Evolutionary conservation across 2,329 filamentous ascomycete species (phyloP).

Genomic region (Neofusicoccum ribis): DNA sequence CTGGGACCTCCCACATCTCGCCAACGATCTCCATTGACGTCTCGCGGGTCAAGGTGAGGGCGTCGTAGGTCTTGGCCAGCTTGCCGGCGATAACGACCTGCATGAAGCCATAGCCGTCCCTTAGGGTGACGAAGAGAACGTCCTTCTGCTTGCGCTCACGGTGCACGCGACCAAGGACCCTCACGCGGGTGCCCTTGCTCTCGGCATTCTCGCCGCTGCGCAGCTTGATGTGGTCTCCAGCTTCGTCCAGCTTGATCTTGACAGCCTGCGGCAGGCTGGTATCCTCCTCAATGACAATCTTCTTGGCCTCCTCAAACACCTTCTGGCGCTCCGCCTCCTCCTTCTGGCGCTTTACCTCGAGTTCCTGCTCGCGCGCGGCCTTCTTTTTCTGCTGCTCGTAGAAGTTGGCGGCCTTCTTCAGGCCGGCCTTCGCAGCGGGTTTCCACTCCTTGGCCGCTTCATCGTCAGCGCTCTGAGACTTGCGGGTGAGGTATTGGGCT

Average conservation of each 20-base stretch:
- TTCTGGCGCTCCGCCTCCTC: slow-evolving; percentile 69
- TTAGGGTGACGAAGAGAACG: slow-evolving; percentile 81
- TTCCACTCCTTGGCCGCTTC: slow-evolving; percentile 71
- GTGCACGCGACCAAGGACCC: slow-evolving; percentile 81
- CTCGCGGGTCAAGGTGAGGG: slow-evolving; percentile 79
- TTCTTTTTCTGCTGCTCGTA: slow-evolving; percentile 82
- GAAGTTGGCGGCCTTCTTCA: slow-evolving; percentile 80
- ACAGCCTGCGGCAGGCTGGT: slow-evolving; percentile 69
- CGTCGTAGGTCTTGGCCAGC: slow-evolving; percentile 88
- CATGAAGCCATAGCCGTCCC: slow-evolving; percentile 80
- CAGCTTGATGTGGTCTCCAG: slow-evolving; percentile 58
- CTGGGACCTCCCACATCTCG: slow-evolving; percentile 79
- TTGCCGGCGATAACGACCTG: slow-evolving; percentile 82
- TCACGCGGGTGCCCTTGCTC: slow-evolving; percentile 70
- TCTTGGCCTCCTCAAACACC: slow-evolving; percentile 79
- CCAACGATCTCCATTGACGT: slow-evolving; percentile 84
- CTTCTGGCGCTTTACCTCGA: slow-evolving; percentile 70
- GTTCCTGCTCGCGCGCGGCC: slow-evolving; percentile 72
- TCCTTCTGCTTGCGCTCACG: slow-evolving; percentile 79
- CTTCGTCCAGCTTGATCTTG: slow-evolving; percentile 74
- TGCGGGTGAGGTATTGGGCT: slow-evolving; percentile 67
- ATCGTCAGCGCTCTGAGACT: slow-evolving; percentile 58
- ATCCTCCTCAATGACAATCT: slow-evolving; percentile 71
- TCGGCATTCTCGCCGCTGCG: slow-evolving; percentile 51
- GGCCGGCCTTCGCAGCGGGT: slow-evolving; percentile 75